Evolutionary conservation across 495 filamentous ascomycete genomes (phyloP).

Genomic region (Pseudoneurospora amorphoporcata): DNA sequence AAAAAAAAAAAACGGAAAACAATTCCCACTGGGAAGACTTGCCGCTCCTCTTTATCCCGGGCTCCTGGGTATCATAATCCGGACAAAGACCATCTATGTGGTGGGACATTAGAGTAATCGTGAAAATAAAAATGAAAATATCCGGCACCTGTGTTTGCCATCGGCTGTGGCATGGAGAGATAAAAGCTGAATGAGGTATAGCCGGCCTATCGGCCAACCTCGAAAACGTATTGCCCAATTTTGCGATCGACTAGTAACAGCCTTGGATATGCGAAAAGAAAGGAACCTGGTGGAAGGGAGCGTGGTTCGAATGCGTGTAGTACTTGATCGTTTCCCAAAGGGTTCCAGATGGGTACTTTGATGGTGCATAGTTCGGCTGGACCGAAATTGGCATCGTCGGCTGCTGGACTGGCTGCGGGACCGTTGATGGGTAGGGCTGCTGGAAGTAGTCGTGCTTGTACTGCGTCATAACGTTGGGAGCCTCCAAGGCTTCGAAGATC

Average conservation of each 20-base stretch:
- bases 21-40: not conserved
- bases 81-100: not conserved
- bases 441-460: slow-evolving; percentile 31
- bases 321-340: slow-evolving; percentile 35
- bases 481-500: slow-evolving; percentile 32
- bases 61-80: not conserved
- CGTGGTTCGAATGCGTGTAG: slow-evolving; percentile 22
- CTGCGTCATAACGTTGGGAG: slow-evolving; percentile 22
- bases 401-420: slow-evolving; percentile 11
- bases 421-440: slow-evolving; percentile 23
- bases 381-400: slow-evolving; percentile 14
- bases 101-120: not conserved
- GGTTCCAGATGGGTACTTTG: slow-evolving; percentile 30
- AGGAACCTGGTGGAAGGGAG: slow-evolving; percentile 40
- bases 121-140: not conserved
- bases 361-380: slow-evolving; percentile 17
- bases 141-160: not conserved
- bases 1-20: not conserved
- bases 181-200: not conserved
- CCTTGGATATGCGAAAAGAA: slow-evolving; percentile 36
- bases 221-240: not conserved
- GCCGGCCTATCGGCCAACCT: not conserved
- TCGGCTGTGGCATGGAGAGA: not conserved
- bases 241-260: slow-evolving; percentile 30
- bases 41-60: not conserved